Evolutionary conservation across 345 rosid species (phyloP), one percentile per base, ranked within the genome.

Genomic region (Rhodomyrtus tomentosa): DNA sequence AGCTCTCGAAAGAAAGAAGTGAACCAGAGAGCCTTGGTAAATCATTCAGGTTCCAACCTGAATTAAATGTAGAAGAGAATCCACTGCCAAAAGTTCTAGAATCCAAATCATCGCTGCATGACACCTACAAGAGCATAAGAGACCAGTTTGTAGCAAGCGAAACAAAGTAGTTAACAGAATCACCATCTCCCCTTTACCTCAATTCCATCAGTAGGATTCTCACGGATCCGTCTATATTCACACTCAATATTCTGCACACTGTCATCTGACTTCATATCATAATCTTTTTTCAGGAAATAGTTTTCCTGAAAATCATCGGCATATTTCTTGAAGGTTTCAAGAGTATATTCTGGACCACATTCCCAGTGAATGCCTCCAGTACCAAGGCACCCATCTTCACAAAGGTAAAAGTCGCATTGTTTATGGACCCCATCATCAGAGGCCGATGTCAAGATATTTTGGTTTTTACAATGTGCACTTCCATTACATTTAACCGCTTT

Each of bases 41-140:
- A 73, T 90, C 89, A 88, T 93, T 94, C 87, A 94, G 90, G 85
- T 95, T 95, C 98, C 98, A 95, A 79, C 95, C 91, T 50, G 84
- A 50, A 82, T 84, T 80, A 58, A 87, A 86, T 50, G n/a, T 83
- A 52, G 85, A 85, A 16, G 97, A 93, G 92, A 95, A 95, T 85
- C 96, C 97, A 88, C 95, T 91, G 88, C 93, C 93, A 90, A 94
- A 92, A 38, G 68, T 89, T 45, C 55, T 81, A 74, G 90, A 88
- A 83, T 90, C 91, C 88, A 94, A 29, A 83, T 91, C 87, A 55
- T 86, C 85, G 48, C 94, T 91, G 83, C 85, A 90, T 81, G 92
- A 89, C 84, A 94, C 97, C 97, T 94, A 87, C 80, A 68, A 58
- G 84, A 73, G 79, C 55, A 55, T 50, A 88, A 74, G 32, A 88